Evolutionary conservation across 2,329 filamentous ascomycete species (phyloP), one percentile per base, ranked within the genome.

Genomic region (Didymosphaeria variabile): DNA sequence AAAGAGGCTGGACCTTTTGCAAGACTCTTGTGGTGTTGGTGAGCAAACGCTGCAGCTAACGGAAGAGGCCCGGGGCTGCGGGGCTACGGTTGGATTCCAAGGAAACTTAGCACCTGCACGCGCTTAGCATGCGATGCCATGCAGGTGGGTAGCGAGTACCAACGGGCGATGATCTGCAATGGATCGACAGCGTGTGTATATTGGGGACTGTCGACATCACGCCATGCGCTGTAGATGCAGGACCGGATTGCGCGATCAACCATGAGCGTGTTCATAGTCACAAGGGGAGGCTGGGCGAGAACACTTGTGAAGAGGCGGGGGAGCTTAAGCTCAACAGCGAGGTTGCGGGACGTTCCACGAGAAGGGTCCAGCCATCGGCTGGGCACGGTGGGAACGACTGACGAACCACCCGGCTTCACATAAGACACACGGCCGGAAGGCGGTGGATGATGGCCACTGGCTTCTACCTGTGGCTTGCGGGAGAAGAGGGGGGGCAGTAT

Each of bases 311-410:
- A 17, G 26, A 44, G 52, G 52, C 38, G 52, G 52, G 52, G 44
- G 38, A 44, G 52, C 36, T 32, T 45, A 44, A 13, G 52, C 17
- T 32, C 36, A 36, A 34, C 38, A 36, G 19, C 32, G 49, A 40
- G 21, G 49, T 45, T 45, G 52, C 52, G 52, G 52, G 38, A 55
- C 38, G 52, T 44, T 45, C 17, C 52, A 55, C 38, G 21, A 42
- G 51, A 36, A 40, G 49, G 50, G 51, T 54, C 51, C 38, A 19
- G 34, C 51, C 51, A n/a, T 36, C 17, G 51, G 51, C 38, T 54
- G 51, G 49, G 45, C 38, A 5, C 7, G 32, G 15, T 38, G 50
- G 36, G 23, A 42, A 53, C 50, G 50, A 19, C 29, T 53, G n/a
- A 34, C 36, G 50, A 44, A 31, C 23, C 21, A 44, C 36, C 21